Evolutionary conservation across 139 green algal genomes (phyloP).

Genomic region (Closterium sp.): DNA sequence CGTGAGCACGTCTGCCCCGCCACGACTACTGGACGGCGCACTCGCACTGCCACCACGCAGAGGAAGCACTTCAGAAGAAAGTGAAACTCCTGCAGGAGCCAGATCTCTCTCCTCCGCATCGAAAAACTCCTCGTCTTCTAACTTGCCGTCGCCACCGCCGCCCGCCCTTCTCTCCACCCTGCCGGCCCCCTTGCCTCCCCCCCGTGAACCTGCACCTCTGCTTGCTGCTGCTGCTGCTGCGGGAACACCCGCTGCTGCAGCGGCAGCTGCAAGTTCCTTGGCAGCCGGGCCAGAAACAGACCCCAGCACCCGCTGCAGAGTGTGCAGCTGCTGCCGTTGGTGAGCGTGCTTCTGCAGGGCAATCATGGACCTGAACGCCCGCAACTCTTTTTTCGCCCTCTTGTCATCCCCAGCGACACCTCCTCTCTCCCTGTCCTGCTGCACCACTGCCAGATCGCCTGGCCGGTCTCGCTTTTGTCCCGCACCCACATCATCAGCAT

Average conservation of each 20-base stretch:
- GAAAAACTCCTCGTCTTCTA: not conserved
- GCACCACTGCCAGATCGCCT: not conserved
- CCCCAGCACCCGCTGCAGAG: not conserved
- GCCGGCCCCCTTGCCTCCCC: not conserved
- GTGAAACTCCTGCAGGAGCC: not conserved
- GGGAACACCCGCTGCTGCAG: not conserved
- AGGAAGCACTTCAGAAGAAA: no score
- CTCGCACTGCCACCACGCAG: not conserved
- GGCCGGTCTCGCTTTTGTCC: not conserved
- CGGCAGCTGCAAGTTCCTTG: not conserved
- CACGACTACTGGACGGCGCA: not conserved
- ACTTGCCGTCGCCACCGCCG: no score
- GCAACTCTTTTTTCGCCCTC: not conserved
- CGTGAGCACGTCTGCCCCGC: not conserved
- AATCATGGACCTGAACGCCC: not conserved
- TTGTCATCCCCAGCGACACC: not conserved
- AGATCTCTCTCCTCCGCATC: not conserved
- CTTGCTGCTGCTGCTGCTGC: not conserved
- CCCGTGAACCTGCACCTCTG: not conserved
- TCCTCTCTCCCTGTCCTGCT: not conserved
- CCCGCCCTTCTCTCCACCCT: not conserved
- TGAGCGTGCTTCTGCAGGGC: not conserved
- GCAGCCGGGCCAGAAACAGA: not conserved
- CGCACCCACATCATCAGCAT: not conserved
- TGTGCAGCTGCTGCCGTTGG: not conserved